Conservation (phyloP, 371 early-diverging fungal genomes). For the Apophysomyces sp. region DNA sequence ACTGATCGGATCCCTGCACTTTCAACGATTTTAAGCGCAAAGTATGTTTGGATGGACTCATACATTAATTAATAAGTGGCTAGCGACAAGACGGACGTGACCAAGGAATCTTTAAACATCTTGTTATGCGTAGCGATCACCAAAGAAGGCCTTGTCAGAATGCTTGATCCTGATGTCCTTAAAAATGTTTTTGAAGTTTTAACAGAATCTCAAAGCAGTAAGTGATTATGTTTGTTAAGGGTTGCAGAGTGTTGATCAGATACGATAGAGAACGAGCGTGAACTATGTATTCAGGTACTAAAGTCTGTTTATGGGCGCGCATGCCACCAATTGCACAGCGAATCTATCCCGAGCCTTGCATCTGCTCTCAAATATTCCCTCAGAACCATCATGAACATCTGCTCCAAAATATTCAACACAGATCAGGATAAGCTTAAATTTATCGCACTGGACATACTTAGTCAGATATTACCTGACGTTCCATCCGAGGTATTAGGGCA, state of each 20-base stretch:
- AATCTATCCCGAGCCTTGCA: slow-evolving; percentile 25
- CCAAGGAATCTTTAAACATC: slow-evolving; percentile 35
- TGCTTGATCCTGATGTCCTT: slow-evolving; percentile 42
- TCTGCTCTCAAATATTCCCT: slow-evolving; percentile 37
- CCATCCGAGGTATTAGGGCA: slow-evolving; percentile 28
- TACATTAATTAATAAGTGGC: background rate
- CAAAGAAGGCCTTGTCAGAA: slow-evolving; percentile 38
- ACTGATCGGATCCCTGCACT: slow-evolving; percentile 41
- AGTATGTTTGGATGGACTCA: slow-evolving; percentile 12
- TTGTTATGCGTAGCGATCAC: slow-evolving; percentile 28
- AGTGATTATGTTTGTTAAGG: background rate
- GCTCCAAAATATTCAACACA: slow-evolving; percentile 21
- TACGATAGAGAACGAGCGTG: slow-evolving; percentile 14
- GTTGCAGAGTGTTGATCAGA: background rate
- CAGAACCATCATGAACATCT: slow-evolving; percentile 22
- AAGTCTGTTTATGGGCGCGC: slow-evolving; percentile 19
- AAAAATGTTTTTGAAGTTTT: slow-evolving; percentile 30
- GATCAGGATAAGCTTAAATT: slow-evolving; percentile 38
- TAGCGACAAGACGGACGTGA: slow-evolving; percentile 32
- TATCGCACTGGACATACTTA: slow-evolving; percentile 27
- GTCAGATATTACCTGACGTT: slow-evolving; percentile 21
- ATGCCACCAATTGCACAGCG: slow-evolving; percentile 21
- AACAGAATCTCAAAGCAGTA: slow-evolving; percentile 8
- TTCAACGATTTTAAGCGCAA: slow-evolving; percentile 31
- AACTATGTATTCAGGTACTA: slow-evolving; percentile 21